Conservation (phyloP, 495 filamentous ascomycete species). For the Immersiella caudata region DNA sequence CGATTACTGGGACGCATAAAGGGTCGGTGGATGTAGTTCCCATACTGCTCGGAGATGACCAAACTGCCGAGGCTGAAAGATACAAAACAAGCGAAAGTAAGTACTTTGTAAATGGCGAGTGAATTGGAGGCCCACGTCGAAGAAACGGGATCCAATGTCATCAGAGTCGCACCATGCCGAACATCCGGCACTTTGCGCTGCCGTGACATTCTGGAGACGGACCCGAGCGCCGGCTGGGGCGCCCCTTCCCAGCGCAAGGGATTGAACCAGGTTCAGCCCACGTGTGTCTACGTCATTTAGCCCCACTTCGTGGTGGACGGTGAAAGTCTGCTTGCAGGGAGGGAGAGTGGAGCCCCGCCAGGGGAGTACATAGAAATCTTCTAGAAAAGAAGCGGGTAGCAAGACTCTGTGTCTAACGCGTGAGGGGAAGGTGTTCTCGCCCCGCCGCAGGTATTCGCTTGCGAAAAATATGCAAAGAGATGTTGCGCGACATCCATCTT, state of each 20-base stretch:
- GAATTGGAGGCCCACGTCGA: not conserved
- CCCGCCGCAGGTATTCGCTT: no score
- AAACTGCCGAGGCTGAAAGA: not conserved
- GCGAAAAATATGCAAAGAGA: not conserved
- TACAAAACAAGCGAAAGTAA: slow-evolving; percentile 1
- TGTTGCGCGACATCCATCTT: not conserved
- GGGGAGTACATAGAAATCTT: slow-evolving; percentile 17
- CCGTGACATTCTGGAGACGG: not conserved
- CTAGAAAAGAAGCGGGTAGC: slow-evolving; percentile 11
- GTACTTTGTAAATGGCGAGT: no score
- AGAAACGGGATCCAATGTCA: not conserved
- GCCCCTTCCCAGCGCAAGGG: slow-evolving; percentile 16
- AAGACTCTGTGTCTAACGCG: not conserved
- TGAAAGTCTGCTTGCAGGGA: slow-evolving; percentile 8
- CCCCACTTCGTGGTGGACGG: slow-evolving; percentile 8
- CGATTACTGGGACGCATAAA: not conserved
- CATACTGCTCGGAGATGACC: not conserved
- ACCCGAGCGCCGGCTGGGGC: not conserved
- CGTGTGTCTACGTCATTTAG: slow-evolving; percentile 22
- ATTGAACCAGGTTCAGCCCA: slow-evolving; percentile 13
- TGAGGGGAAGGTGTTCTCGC: not conserved
- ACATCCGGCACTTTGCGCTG: slow-evolving; percentile 4
- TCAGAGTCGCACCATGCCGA: slow-evolving; percentile 20
- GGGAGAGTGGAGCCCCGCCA: slow-evolving; percentile 5
- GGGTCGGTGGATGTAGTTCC: not conserved